Percentiles rank a stretch among this genome's conserved stretches.
Conservation (phyloP, 495 filamentous ascomycete genomes). For the Stereocaulon alpinum region DNA sequence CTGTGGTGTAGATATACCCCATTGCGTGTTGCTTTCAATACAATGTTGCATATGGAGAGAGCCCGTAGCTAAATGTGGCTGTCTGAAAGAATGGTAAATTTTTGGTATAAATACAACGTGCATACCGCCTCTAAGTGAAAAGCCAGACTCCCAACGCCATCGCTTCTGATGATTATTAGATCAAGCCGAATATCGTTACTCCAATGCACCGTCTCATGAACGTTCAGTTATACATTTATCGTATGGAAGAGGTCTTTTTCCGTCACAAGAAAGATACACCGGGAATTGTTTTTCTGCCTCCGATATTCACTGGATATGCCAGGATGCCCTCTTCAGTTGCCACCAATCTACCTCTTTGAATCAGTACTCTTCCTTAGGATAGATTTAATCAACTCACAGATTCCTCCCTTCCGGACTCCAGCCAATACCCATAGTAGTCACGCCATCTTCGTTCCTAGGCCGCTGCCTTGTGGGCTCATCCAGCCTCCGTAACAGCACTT, state of each 20-base stretch:
- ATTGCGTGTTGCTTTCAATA: too few relatives aligned
- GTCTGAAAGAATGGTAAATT: not conserved
- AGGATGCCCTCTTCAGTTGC: slow-evolving; percentile 68
- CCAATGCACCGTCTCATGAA: not conserved
- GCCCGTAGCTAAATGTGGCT: too few relatives aligned
- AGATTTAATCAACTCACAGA: slow-evolving; percentile 45
- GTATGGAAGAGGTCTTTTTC: not conserved
- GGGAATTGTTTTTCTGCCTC: slow-evolving; percentile 56
- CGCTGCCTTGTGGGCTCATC: not conserved
- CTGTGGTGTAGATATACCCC: too few relatives aligned
- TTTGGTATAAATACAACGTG: not conserved
- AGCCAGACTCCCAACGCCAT: not conserved
- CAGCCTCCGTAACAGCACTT: slow-evolving; percentile 12
- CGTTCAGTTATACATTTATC: not conserved
- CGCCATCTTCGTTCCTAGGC: slow-evolving; percentile 23
- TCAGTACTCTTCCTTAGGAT: not conserved
- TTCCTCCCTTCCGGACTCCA: slow-evolving; percentile 61
- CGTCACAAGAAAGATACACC: slow-evolving; percentile 46
- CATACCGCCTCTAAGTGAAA: not conserved
- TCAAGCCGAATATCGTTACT: not conserved
- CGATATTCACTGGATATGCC: slow-evolving; percentile 56
- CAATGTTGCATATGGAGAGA: too few relatives aligned
- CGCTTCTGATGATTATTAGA: not conserved
- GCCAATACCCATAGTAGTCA: slow-evolving; percentile 53
- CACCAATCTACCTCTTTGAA: slow-evolving; percentile 43